A percentile compares a stretch with the other conserved stretches of the same genome.
These are phyloP conservation scores for Botrytis hyacinthi DNA, from an alignment of 2,329 filamentous ascomycete genomes.

Conservation along the genomic window DNA sequence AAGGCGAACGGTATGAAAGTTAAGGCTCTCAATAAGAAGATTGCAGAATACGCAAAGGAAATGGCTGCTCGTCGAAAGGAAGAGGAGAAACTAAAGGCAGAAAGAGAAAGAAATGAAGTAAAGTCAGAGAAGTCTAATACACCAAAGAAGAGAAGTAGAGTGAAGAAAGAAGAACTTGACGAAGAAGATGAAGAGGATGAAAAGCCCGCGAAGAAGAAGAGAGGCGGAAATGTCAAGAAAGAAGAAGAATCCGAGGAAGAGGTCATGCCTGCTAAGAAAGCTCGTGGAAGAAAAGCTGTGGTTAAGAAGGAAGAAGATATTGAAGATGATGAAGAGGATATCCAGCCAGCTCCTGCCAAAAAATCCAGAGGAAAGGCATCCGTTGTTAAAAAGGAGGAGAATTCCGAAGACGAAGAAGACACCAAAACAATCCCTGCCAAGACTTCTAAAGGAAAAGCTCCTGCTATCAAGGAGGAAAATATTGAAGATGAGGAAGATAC, in stretches of 20 bases:
- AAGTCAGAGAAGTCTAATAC: conserved; percentile 19
- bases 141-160: conserved; percentile 26
- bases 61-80: conserved; percentile 5
- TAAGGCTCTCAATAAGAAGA: conserved; percentile 37
- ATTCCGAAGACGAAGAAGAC: conserved; percentile 14
- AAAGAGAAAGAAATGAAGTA: neutral
- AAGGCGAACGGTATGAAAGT: conserved; percentile 28
- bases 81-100: neutral
- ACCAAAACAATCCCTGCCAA: conserved; percentile 4
- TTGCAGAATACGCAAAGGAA: conserved; percentile 6
- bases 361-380: conserved; percentile 25
- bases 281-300: neutral
- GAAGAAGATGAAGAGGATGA: conserved; percentile 23
- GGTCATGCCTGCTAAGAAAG: conserved; percentile 39
- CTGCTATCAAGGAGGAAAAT: conserved; percentile 27
- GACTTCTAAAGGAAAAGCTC: conserved; percentile 24
- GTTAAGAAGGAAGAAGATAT: conserved; percentile 16
- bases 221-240: conserved; percentile 15
- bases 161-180: conserved; percentile 13
- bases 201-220: conserved; percentile 14
- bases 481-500: conserved; percentile 25
- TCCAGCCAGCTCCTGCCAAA: conserved; percentile 8
- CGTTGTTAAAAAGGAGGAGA: conserved; percentile 31
- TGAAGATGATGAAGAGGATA: neutral
- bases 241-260: conserved; percentile 13